phyloP scores from a whole-genome alignment of 345 rosid species.

The Crucihimalaya himalaica region DNA sequence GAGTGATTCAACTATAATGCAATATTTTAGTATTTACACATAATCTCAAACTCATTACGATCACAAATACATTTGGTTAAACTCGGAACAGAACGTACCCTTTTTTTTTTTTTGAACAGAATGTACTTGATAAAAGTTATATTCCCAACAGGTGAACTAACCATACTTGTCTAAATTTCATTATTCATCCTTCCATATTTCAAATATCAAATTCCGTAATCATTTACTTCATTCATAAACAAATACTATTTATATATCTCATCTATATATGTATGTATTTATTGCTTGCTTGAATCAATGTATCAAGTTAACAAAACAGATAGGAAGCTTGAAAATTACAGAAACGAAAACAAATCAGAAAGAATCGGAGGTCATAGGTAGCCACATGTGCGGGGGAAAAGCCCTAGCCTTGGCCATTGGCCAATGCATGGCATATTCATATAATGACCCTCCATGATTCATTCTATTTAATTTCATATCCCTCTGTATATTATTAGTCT shows the following conservation, averaged over 20 bases:
- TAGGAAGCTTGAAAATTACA: conserved; percentile 36
- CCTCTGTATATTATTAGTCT: conserved; percentile 6
- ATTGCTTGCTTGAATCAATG: conserved; percentile 37
- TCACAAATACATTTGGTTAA: too few relatives aligned
- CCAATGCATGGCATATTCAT: conserved; percentile 38
- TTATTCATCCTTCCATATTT: too few relatives aligned
- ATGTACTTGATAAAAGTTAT: too few relatives aligned
- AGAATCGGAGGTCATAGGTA: conserved; percentile 27
- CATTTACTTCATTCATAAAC: background rate
- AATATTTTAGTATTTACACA: too few relatives aligned
- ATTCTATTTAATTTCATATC: conserved; percentile 10
- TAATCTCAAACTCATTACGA: too few relatives aligned
- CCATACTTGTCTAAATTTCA: too few relatives aligned
- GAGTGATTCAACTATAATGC: too few relatives aligned
- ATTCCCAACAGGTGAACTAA: too few relatives aligned
- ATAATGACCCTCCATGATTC: conserved; percentile 14
- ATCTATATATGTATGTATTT: background rate
- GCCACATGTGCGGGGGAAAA: conserved; percentile 29
- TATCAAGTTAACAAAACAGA: conserved; percentile 40
- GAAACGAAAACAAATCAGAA: conserved; percentile 31
- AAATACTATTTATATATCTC: background rate
- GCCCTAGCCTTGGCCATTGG: conserved; percentile 33
- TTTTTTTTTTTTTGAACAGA: too few relatives aligned
- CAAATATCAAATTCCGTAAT: too few relatives aligned
- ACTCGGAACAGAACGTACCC: too few relatives aligned